Percentiles rank a stretch among this genome's conserved stretches.
These are phyloP conservation scores for Helianthus tuberosus DNA, from an alignment of 129 eudicot species.

Conservation along the genomic window DNA sequence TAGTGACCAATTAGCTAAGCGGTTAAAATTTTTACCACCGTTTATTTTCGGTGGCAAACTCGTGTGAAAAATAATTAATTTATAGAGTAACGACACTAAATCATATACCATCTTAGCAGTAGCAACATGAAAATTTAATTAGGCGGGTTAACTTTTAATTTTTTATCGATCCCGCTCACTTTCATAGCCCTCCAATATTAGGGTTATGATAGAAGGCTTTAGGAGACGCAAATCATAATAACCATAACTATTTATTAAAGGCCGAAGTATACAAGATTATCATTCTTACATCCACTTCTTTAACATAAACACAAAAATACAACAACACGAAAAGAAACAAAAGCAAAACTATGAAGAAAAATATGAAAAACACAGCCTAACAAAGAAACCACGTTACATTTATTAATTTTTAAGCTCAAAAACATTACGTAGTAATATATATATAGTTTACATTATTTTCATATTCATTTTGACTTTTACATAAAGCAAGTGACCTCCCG, in stretches of 20 bases:
- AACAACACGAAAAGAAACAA: slow-evolving; percentile 15
- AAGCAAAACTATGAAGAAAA: slow-evolving; percentile 24
- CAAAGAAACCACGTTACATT: not conserved
- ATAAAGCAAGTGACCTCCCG: slow-evolving; percentile 19
- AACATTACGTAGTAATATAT: slow-evolving; percentile 17
- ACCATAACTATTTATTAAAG: slow-evolving; percentile 20
- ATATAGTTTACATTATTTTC: slow-evolving; percentile 28
- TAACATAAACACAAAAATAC: slow-evolving; percentile 20
- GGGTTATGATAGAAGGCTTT: too few species aligned
- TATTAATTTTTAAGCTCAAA: slow-evolving; percentile 16
- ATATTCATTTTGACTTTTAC: slow-evolving; percentile 29
- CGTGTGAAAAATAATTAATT: too few species aligned
- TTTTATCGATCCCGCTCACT: too few species aligned
- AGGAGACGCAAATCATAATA: not conserved
- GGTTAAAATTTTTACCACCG: too few species aligned
- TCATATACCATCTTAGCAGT: too few species aligned
- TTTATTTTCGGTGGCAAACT: too few species aligned
- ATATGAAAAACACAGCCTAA: slow-evolving; percentile 17
- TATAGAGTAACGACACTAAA: too few species aligned
- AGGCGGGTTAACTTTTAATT: too few species aligned
- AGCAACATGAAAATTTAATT: too few species aligned
- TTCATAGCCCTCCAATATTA: too few species aligned
- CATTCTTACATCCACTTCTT: slow-evolving; percentile 40
- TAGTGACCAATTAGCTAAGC: too few species aligned
- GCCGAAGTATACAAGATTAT: slow-evolving; percentile 19